A percentile compares a stretch with the other conserved stretches of the same genome.
Conservation (phyloP, 2,329 filamentous ascomycete genomes). For the Cladophialophora yegresii region DNA sequence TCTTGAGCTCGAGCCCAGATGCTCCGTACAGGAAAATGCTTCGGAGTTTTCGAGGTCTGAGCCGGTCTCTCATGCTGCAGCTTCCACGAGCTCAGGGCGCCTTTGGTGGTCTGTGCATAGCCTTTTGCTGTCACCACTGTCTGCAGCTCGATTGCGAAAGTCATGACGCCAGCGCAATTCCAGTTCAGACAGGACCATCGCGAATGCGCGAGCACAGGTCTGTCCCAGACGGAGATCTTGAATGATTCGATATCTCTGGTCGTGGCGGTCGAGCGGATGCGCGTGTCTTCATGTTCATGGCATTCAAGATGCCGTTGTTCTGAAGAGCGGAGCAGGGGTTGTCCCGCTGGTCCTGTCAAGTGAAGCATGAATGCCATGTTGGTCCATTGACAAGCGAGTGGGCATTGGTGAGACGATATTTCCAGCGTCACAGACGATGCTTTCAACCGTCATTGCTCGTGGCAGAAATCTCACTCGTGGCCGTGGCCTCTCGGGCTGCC, state of each 20-base stretch:
- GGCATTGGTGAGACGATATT: neutral
- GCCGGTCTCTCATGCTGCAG: neutral
- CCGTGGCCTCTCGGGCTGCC: slow-evolving; percentile 24
- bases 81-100: neutral
- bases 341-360: too few relatives aligned
- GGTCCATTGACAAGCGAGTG: neutral
- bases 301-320: neutral
- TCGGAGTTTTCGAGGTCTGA: neutral
- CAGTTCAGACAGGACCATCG: neutral
- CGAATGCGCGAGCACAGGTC: neutral
- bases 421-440: neutral
- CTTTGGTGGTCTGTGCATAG: neutral
- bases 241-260: neutral
- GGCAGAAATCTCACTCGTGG: slow-evolving; percentile 16
- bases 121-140: neutral
- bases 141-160: neutral
- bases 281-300: neutral
- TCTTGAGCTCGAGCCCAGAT: neutral
- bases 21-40: neutral
- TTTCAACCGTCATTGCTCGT: slow-evolving; percentile 14
- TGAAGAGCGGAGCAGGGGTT: neutral
- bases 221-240: neutral
- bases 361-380: too few relatives aligned
- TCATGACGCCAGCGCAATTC: neutral
- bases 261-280: neutral